Percentiles rank a stretch among this genome's conserved stretches.
phyloP scores from a whole-genome alignment of 148 eudicot genomes.

The Suaeda aralocaspica region DNA sequence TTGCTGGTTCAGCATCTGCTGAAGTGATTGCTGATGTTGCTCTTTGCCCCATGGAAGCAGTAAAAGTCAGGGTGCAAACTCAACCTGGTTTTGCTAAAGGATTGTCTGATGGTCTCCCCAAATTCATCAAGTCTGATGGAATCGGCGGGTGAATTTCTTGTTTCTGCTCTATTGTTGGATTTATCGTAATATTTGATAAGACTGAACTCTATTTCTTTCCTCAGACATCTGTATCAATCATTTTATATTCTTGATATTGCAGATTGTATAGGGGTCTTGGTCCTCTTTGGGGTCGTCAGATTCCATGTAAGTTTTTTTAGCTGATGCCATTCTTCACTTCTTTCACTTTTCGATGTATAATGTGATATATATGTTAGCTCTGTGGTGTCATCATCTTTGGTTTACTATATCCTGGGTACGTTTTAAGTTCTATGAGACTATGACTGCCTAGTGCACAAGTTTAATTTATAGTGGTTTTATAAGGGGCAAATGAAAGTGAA shows the following conservation, averaged over 20 bases:
- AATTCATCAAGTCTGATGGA: constrained; percentile 70
- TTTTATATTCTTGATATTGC: constrained; percentile 17
- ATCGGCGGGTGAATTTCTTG: constrained; percentile 44
- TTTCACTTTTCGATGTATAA: too few species aligned
- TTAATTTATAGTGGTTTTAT: too few species aligned
- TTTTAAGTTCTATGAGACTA: not conserved
- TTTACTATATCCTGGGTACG: not conserved
- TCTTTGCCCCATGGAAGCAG: constrained; percentile 91
- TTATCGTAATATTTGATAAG: not conserved
- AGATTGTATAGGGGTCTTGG: constrained; percentile 73
- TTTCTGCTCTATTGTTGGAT: not conserved
- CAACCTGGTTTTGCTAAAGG: constrained; percentile 96
- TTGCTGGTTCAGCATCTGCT: constrained; percentile 96
- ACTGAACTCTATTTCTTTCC: not conserved
- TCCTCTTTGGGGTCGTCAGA: constrained; percentile 87
- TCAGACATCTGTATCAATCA: not conserved
- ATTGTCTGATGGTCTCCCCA: constrained; percentile 65
- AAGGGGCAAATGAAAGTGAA: too few species aligned
- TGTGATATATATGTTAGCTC: not conserved
- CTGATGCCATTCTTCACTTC: not conserved
- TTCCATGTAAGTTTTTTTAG: constrained; percentile 60
- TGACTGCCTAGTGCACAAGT: not conserved
- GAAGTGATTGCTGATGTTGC: constrained; percentile 89
- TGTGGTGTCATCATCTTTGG: not conserved
- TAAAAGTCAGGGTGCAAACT: constrained; percentile 90